phyloP scores from a whole-genome alignment of 352 stramenopile species.

The Pythium monospermum region DNA sequence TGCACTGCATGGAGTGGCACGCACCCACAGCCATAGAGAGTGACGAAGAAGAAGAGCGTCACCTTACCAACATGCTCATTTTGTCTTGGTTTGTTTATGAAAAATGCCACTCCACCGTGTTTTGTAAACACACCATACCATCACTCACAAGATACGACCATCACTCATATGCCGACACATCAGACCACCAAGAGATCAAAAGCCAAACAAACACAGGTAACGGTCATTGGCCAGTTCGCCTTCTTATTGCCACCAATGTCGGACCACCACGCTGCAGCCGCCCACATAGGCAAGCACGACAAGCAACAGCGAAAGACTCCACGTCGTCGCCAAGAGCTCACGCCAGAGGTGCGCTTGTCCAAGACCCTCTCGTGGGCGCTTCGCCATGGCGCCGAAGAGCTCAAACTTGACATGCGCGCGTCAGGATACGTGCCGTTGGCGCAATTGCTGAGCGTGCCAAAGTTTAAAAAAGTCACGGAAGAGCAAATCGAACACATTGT shows the following conservation, averaged over 20 bases:
- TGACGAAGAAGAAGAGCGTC: too few species aligned
- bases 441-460: slow-evolving; percentile 42
- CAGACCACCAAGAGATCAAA: too few species aligned
- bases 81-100: too few species aligned
- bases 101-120: not conserved
- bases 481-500: slow-evolving; percentile 65
- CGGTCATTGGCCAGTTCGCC: too few species aligned
- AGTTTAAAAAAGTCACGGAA: slow-evolving; percentile 50
- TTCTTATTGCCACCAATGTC: not conserved
- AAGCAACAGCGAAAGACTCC: too few species aligned
- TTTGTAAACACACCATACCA: not conserved
- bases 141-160: slow-evolving; percentile 5
- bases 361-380: slow-evolving; percentile 76
- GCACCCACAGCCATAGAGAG: too few species aligned
- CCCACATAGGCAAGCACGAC: not conserved
- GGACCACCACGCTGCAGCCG: not conserved
- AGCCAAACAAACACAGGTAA: too few species aligned
- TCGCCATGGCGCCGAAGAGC: slow-evolving; percentile 63
- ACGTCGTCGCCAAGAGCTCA: not conserved
- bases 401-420: slow-evolving; percentile 61
- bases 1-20: too few species aligned
- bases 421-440: slow-evolving; percentile 60
- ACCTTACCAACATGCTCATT: too few species aligned
- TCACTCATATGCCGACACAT: not conserved
- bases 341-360: slow-evolving; percentile 60